Evolutionary conservation across 2,329 filamentous ascomycete species (phyloP).

Genomic region (Bimuria novae-zelandiae): DNA sequence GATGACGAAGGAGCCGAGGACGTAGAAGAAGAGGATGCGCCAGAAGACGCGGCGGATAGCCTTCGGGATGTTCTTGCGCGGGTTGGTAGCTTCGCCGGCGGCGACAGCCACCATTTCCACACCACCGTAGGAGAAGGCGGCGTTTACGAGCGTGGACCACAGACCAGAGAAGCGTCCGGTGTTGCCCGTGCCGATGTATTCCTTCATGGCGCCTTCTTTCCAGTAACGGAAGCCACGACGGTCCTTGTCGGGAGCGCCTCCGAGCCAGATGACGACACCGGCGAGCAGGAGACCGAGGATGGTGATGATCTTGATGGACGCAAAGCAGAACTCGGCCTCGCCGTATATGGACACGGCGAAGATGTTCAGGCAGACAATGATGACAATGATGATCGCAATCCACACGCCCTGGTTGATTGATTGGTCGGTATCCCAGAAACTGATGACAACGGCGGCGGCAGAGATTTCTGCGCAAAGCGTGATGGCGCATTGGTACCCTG

Average conservation of each 20-base stretch:
- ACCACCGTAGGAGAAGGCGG: conserved; percentile 47
- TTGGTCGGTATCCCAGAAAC: conserved; percentile 39
- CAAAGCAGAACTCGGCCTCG: conserved; percentile 56
- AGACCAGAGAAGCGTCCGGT: conserved; percentile 68
- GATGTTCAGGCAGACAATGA: conserved; percentile 42
- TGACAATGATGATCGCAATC: conserved; percentile 42
- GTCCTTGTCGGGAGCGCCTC: conserved; percentile 41
- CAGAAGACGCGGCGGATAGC: conserved; percentile 60
- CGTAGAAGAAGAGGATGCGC: conserved; percentile 62
- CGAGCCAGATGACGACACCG: conserved; percentile 42
- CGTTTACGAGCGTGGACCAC: conserved; percentile 60
- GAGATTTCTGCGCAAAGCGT: conserved; percentile 44
- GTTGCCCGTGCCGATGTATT: conserved; percentile 56
- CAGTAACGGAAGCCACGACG: conserved; percentile 68
- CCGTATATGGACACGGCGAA: conserved; percentile 46
- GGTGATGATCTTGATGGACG: conserved; percentile 54
- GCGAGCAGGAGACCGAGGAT: conserved; percentile 39
- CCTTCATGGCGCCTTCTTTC: conserved; percentile 62
- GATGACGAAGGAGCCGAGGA: conserved; percentile 56
- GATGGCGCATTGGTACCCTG: conserved; percentile 42
- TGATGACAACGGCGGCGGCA: conserved; percentile 39
- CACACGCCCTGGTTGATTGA: conserved; percentile 39
- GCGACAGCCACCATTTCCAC: conserved; percentile 46
- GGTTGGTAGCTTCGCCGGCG: conserved; percentile 43
- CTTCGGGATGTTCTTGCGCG: conserved; percentile 55